phyloP scores from a whole-genome alignment of 345 rosid genomes.

The Citrus trifoliata region DNA sequence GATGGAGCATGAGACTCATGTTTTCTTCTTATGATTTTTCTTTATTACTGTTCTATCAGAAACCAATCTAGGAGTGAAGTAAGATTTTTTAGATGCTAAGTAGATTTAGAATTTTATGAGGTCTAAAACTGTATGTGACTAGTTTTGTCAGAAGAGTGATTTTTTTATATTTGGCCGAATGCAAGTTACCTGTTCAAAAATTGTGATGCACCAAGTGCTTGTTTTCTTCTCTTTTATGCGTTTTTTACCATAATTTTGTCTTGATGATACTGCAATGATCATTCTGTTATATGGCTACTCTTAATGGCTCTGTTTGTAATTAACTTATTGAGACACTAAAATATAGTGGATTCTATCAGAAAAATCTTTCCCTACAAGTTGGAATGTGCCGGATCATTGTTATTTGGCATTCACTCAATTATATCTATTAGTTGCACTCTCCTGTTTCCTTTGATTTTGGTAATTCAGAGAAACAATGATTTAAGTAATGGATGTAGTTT shows the following conservation, averaged over 20 bases:
- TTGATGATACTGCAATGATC: too few species aligned
- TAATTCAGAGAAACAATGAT: neutral
- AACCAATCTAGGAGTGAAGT: too few species aligned
- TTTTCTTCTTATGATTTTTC: too few species aligned
- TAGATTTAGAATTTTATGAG: neutral
- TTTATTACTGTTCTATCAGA: too few species aligned
- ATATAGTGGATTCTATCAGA: neutral
- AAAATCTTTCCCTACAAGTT: neutral
- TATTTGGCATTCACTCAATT: neutral
- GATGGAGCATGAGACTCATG: neutral
- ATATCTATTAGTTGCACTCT: neutral
- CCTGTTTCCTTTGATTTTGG: neutral
- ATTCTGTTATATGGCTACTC: neutral
- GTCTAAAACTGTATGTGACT: neutral
- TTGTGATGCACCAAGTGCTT: neutral
- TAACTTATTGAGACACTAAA: neutral
- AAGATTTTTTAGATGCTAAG: neutral
- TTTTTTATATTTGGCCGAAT: neutral
- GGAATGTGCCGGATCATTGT: neutral
- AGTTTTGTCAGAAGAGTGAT: neutral
- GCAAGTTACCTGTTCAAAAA: neutral
- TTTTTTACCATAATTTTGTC: neutral
- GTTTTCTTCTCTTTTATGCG: neutral
- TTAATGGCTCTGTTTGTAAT: neutral
- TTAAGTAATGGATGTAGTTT: neutral